Base-by-base conservation (phyloP, 1,284 basidiomycete species). In the Volvariella surrecta region DNA sequence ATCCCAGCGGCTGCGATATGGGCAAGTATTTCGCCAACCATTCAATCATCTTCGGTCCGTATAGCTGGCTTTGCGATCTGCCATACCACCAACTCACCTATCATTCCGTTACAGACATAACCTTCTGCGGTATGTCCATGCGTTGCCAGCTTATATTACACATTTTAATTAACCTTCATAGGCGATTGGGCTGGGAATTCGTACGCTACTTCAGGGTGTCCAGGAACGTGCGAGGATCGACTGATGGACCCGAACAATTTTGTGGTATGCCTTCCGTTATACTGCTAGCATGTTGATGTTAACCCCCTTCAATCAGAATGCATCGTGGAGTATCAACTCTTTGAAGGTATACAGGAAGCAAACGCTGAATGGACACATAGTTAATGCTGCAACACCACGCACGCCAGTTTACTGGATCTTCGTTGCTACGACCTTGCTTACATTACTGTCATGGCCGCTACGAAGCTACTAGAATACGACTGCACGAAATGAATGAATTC, bases 131-230 rank as follows among this genome's bases (percentile, higher is more conserved):
- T 80, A 59, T 44, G 59, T 48, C 11, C 11, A 11, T 15, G 11
- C 32, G 19, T 37, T 32, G 32, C 9, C 30, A 9, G 30, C 39
- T 17, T 16, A 7, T 30, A 24, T 13, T 13, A 16, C 4, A 19
- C 35, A 22, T 28, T 11, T 38, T 48, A 11, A 50, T 32, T 18
- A 40, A 46, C 40, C 13, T 19, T 46, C 45, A 13, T 46, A 82
- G 83, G 86, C 50, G 84, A 86, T 59, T 88, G 85, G 85, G 87
- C 85, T 3, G 86, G 85, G 32, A 82, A 84, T 55, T 78, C 79
- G 2, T 89, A 85, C 54, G 68, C 72, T 7, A 80, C 78, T 3
- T 78, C 82, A 1, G 73, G 74, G 16, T 89, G 85, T 54, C 80
- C 83, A 4, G 87, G 86, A 32, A 80, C 82, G 34, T 89, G 87